Base-by-base conservation (phyloP, 371 early-diverging fungal genomes). In the Blakeslea trispora region DNA sequence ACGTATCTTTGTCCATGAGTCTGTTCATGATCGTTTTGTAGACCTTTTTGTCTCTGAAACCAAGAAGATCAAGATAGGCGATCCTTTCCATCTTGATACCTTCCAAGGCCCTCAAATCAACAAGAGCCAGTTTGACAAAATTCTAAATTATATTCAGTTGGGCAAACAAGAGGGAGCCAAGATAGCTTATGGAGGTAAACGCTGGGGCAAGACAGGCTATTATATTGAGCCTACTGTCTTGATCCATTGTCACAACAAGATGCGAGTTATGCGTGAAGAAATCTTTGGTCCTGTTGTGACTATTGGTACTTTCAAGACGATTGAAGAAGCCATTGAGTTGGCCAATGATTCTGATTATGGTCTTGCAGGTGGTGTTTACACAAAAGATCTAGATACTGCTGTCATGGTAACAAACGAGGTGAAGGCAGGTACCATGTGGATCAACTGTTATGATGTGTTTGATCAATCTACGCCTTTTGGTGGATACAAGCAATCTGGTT, bases 201-300 rank as follows among this genome's bases (percentile, higher is more conserved):
- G 87, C 23, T 65, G 69, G 55, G 84, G 85, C 13, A 66, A 71
- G 50, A 76, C 82, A 48, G 94, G 93, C 2, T 92, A 83, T 71
- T 93, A 82, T 68, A 73, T 91, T 53, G 71, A 83, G 53, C 94
- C 95, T 5, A 92, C 94, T 0, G 63, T 95, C 35, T 88, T 92
- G 54, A 65, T 65, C 46, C 73, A 89, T 54, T 89, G 91, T 50
- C 55, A 69, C 5, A 86, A 91, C 37, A 63, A 64, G 31, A 82
- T 85, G 68, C 71, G 72, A 6, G 69, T 96, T 22, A 88, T 88
- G 63, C 79, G 72, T 31, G 90, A 94, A 53, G 96, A 95, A 65
- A 85, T 94, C 48, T 96, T 96, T 80, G 96, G 96, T 5, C 96
- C 96, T 0, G 94, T 96, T 9, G 82, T 91, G 10, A 75, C 83